Conservation (phyloP, 2,329 filamentous ascomycete species). For the Beauveria sp. region DNA sequence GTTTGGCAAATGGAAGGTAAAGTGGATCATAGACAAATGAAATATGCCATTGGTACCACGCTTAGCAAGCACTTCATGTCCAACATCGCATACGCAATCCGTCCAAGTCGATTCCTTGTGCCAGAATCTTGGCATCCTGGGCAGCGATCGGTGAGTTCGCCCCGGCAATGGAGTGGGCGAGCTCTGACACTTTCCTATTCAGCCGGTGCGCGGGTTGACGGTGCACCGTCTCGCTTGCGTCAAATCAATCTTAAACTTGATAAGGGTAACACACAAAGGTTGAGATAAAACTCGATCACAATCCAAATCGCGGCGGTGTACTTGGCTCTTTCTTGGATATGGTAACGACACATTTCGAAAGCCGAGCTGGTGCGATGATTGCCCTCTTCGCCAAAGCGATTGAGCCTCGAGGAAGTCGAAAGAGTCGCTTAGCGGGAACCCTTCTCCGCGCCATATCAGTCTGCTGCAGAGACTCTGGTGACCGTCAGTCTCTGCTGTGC, state of each 20-base stretch:
- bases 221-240: conserved; percentile 1
- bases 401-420: neutral
- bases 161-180: neutral
- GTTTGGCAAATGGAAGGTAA: neutral
- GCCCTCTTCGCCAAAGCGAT: neutral
- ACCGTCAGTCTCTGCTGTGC: neutral
- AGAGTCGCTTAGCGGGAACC: no score
- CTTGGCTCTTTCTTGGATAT: neutral
- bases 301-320: no score
- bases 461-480: neutral
- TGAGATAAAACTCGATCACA: neutral
- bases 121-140: neutral
- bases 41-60: neutral
- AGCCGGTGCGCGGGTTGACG: neutral
- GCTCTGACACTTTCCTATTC: neutral
- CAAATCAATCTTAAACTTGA: neutral
- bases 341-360: neutral
- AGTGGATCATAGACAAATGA: neutral
- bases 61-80: neutral
- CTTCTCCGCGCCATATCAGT: no score
- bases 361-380: neutral
- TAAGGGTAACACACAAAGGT: neutral
- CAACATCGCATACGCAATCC: neutral
- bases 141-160: neutral
- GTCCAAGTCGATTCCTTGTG: neutral